These are phyloP conservation scores for Magnaporthiopsis rhizophila DNA, from an alignment of 2,329 filamentous ascomycete genomes.

Conservation along the genomic window DNA sequence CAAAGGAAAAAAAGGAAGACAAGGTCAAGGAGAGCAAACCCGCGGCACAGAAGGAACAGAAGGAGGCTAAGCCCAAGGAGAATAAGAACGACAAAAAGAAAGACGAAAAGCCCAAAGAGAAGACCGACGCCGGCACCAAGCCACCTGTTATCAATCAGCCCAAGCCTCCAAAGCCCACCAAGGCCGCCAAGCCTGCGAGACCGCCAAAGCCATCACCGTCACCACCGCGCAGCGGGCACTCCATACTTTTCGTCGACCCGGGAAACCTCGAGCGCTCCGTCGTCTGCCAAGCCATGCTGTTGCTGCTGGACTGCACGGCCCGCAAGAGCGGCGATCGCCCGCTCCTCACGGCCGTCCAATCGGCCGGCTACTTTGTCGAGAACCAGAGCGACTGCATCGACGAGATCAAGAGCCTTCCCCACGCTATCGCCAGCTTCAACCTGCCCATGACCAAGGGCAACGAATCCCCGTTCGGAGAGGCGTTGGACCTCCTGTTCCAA, in stretches of 20 bases:
- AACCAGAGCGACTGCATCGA: background rate
- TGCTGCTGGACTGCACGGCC: background rate
- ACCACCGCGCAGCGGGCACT: background rate
- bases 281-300: background rate
- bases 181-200: background rate
- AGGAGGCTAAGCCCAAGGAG: background rate
- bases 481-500: background rate
- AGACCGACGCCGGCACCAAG: background rate
- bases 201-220: background rate
- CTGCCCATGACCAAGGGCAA: background rate
- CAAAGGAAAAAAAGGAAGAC: no score
- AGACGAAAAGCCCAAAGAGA: background rate
- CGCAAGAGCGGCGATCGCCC: background rate
- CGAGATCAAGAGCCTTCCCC: background rate
- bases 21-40: background rate
- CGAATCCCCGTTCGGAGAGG: background rate
- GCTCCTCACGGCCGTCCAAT: background rate
- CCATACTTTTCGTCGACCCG: conserved; percentile 2
- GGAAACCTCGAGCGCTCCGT: background rate
- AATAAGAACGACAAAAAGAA: background rate
- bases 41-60: background rate
- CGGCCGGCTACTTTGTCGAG: conserved; percentile 2
- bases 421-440: background rate
- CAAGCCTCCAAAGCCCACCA: no score
- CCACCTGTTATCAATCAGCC: no score